Evolutionary conservation across 2,329 filamentous ascomycete genomes (phyloP).

Genomic region (Monilinia fructicola): DNA sequence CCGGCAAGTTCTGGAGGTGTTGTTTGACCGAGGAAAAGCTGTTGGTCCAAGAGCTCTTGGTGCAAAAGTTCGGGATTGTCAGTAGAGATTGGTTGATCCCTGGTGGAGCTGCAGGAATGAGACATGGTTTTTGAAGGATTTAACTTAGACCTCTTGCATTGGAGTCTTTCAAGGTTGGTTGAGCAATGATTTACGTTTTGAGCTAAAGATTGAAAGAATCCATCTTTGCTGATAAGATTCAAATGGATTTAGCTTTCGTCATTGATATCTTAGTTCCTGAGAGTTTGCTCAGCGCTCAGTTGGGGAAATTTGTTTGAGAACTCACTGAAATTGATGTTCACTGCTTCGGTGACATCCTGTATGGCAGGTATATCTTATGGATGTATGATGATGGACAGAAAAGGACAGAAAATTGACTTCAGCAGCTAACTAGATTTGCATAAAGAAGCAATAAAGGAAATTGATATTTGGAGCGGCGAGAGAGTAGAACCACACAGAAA

Average conservation of each 20-base stretch:
- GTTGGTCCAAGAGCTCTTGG: neutral
- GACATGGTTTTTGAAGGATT: conserved; percentile 4
- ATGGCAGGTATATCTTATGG: neutral
- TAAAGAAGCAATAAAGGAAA: conserved; percentile 1
- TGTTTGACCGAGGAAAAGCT: conserved; percentile 1
- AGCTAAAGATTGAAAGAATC: neutral
- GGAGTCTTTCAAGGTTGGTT: neutral
- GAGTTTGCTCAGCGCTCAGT: neutral
- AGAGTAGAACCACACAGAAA: neutral
- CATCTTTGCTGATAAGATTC: neutral
- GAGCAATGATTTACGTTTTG: neutral
- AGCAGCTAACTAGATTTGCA: neutral
- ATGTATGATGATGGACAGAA: neutral
- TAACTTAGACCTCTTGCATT: neutral
- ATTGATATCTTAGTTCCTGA: neutral
- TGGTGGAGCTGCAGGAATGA: neutral
- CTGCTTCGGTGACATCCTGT: neutral
- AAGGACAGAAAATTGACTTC: neutral
- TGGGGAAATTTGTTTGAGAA: neutral
- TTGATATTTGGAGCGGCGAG: neutral
- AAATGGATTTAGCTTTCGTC: neutral
- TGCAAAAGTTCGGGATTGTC: neutral
- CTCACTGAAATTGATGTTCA: neutral
- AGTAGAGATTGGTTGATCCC: neutral
- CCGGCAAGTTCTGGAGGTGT: neutral